Conservation (phyloP, 192 early-diverging fungal species). For the Mortierella hygrophila region DNA sequence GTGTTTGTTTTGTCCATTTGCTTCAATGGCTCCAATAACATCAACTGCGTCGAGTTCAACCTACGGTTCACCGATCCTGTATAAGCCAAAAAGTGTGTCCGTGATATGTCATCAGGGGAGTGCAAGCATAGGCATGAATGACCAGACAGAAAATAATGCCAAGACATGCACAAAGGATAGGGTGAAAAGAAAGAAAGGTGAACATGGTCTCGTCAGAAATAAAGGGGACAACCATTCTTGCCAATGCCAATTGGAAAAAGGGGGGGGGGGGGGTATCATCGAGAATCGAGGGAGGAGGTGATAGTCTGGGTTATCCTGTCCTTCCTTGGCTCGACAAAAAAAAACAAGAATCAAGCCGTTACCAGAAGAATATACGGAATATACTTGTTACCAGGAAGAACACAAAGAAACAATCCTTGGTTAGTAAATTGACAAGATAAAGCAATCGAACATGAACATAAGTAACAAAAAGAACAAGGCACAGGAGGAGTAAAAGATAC, state of each 20-base stretch:
- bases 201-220: not conserved
- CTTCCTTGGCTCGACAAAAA: not conserved
- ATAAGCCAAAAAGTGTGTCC: not conserved
- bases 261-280: not conserved
- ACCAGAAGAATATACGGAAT: slow-evolving; percentile 55
- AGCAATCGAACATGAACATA: not conserved
- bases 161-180: slow-evolving; percentile 8
- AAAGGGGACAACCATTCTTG: not conserved
- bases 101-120: not conserved
- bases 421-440: not conserved
- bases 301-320: not conserved
- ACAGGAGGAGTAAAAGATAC: slow-evolving; percentile 31
- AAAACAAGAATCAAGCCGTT: not conserved
- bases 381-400: slow-evolving; percentile 16
- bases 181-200: slow-evolving; percentile 8
- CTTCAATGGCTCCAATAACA: not conserved
- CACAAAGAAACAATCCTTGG: not conserved
- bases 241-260: not conserved
- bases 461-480: not conserved
- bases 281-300: not conserved
- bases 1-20: not conserved
- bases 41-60: not conserved
- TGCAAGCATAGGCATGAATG: not conserved
- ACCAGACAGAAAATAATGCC: not conserved
- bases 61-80: slow-evolving; percentile 55